Base-by-base conservation (phyloP, 768 basidiomycete genomes). In the Boletus edulis region DNA sequence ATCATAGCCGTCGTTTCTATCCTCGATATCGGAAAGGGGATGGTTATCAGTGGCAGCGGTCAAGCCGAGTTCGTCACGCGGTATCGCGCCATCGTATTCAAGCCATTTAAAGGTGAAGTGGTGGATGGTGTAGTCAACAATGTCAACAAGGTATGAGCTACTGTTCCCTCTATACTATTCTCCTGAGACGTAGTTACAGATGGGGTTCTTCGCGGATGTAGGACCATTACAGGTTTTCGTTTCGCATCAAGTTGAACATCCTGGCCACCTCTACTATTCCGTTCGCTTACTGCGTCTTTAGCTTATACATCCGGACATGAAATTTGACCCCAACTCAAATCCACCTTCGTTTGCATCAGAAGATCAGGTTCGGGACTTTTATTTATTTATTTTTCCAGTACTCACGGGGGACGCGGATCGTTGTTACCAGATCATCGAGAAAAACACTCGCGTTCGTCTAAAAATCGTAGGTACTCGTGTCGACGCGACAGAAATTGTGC, bases 41-140 rank as follows among this genome's bases (percentile, higher is more conserved):
- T 93, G 81, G 89, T 98, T 14, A 75, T 96, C 44, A 84, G 88
- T 52, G 92, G 93, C 9, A 94, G 87, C 34, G 96, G 94, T 1
- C 93, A 96, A 73, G 97, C 97, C 5, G 93, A 98, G 74, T 99
- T 99, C 72, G 81, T 92, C 59, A 93, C 94, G 20, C 80, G 89
- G 51, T 99, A 98, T 73, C 86, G 89, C 27, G 97, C 97, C 7
- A 94, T 99, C 60, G 96, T 99, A 18, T 98, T 97, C 82, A 95
- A 98, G 73, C 97, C 97, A n/a, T 98, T 98, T 81, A 97, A 98
- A 72, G 95, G 94, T 11, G 96, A 99, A 69, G 96, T 98, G 5
- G 91, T 99, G 17, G 97, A 99, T 69, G 96, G 94, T 0, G 87
- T 94, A 4, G 96, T 99, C 17, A 89, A 87, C 64, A 94, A 91